Conservation (phyloP, 805 yeast genomes). For the Saitoella complicata region DNA sequence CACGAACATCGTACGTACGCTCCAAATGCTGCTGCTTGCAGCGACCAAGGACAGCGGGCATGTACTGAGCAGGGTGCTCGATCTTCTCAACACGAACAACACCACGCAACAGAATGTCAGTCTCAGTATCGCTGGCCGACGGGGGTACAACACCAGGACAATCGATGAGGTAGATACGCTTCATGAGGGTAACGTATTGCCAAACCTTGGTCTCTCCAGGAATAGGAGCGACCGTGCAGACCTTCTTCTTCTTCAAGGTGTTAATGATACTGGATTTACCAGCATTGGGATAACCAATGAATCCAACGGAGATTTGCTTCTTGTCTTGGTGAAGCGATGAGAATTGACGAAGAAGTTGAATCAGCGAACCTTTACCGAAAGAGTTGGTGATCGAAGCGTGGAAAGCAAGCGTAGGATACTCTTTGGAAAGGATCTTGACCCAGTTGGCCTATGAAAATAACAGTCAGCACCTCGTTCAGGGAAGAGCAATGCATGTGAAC, state of each 20-base stretch:
- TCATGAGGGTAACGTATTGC: constrained; percentile 97
- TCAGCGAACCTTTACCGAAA: constrained; percentile 91
- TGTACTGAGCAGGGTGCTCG: constrained; percentile 85
- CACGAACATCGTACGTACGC: constrained; percentile 85
- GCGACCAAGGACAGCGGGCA: constrained; percentile 68
- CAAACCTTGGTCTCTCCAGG: constrained; percentile 99
- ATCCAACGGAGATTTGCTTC: constrained; percentile 91
- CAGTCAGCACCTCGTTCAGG: no score
- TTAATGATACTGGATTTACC: constrained; percentile 94
- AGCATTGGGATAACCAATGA: constrained; percentile 96
- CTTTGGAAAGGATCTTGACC: constrained; percentile 88
- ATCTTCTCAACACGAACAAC: constrained; percentile 98
- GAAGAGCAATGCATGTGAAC: constrained; percentile 8
- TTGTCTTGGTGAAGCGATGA: constrained; percentile 81
- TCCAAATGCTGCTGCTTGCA: constrained; percentile 83
- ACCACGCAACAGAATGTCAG: constrained; percentile 87
- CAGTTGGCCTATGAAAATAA: constrained; percentile 67
- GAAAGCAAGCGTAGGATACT: constrained; percentile 88
- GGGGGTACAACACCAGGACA: constrained; percentile 99
- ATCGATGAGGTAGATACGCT: constrained; percentile 84
- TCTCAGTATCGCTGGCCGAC: constrained; percentile 68
- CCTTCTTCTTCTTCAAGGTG: constrained; percentile 86
- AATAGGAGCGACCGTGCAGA: constrained; percentile 92
- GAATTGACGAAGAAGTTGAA: constrained; percentile 84
- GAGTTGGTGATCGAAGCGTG: constrained; percentile 96